Evolutionary conservation across 306 rosid species (phyloP), one percentile per base, ranked within the genome.

Genomic region (Coriaria nepalensis): DNA sequence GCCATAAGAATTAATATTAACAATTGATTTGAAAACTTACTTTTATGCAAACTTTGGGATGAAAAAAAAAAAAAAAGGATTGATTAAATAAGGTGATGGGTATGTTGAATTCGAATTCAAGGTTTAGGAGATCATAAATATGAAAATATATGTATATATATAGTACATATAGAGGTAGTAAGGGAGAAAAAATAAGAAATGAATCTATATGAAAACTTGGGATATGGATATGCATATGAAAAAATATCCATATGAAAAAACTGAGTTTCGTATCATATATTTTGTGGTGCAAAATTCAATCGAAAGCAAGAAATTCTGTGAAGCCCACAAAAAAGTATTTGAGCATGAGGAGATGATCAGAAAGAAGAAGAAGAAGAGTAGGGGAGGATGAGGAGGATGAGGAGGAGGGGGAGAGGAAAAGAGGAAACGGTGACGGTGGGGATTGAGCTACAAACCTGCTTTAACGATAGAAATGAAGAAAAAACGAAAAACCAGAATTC

Each of bases 361-460:
- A 49, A 35, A 47, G 55, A 33, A n/a, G n/a, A 29, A 34, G 40
- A 35, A 20, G 36, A 45, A 47, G 32, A 38, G 9, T 55, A 20
- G 42, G 56, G 49, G 45, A 53, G 44, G 6, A 45, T 14, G 60
- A 10, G 45, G 63, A n/a, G 33, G 49, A 45, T 60, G 43, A 40
- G 55, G 52, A 7, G 44, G 57, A 6, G 37, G 61, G 33, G 50
- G 43, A 32, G 13, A 45, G 53, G 58, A 62, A 64, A 75, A 75
- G 70, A 78, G 50, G 78, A 59, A 74, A 66, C 53, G 59, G 82
- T 53, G 10, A 43, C 46, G 50, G 65, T 41, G 49, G 50, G 66
- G 41, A 50, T 67, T 60, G 74, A 76, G 62, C 62, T 81, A 75
- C 66, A 78, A 77, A 81, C 78, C 72, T 68, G 79, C 70, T 78